Evolutionary conservation across 441 rosid species (phyloP), one percentile per base, ranked within the genome.

Genomic region (Pelargonium myrrhifolium): DNA sequence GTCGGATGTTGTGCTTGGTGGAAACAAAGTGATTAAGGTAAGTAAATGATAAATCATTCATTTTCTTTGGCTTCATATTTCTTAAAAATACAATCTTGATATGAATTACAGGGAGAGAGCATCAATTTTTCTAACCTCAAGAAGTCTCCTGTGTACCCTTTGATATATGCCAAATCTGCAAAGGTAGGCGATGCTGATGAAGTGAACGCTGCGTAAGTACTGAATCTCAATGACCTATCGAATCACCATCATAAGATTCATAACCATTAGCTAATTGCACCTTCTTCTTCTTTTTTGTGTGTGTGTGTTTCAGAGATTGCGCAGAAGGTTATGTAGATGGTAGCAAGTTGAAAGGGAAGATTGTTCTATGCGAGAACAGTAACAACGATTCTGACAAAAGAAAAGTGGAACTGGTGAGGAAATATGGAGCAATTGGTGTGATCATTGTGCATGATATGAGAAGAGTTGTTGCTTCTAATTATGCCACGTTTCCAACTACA

Each of bases 1-100:
- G 79, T 84, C 98, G 2, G 74, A 85, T 74, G 72, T 88, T 68
- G 78, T 86, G 14, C 71, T 92, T 12, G 96, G 91, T 9, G 84
- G 79, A 15, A 81, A 79, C 61, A 78, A 73, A 76, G 82, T 83
- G 14, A 75, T 88, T 71, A 87, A 84, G 89, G 97, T 86, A 68
- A 69, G 18, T 24, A 35, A 35, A 35, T 35, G 39, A 35, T 35
- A 5, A 9, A 35, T 35, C 39, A 4, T 35, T 35, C 8, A 35
- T 35, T 35, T 35, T 35, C 39, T 35, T 35, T 35, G 3, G 39
- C 39, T 35, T 35, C 39, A 35, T 6, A 9, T 6, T 35, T 9
- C 9, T 35, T 24, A 24, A 35, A 35, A 35, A 35, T 35, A 35
- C 39, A 35, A 35, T 35, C 39, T 35, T 35, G 39, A 35, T 5